phyloP scores from a whole-genome alignment of 805 yeast species.

The Candida caryicola region DNA sequence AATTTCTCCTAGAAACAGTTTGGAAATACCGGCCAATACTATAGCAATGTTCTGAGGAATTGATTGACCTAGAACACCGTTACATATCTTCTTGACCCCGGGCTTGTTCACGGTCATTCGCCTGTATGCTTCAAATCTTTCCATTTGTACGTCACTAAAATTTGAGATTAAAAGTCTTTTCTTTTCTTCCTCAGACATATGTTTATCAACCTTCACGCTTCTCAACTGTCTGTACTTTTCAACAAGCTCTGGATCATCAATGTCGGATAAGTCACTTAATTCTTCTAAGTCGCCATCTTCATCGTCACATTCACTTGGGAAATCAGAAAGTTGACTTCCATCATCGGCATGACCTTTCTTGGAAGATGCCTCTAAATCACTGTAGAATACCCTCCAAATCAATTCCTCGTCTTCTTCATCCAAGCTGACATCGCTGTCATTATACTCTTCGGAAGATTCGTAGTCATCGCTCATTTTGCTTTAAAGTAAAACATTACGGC shows the following conservation, averaged over 20 bases:
- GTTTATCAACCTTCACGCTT: slow-evolving; percentile 28
- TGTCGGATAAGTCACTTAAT: slow-evolving; percentile 30
- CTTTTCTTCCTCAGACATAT: slow-evolving; percentile 50
- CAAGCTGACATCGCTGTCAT: slow-evolving; percentile 35
- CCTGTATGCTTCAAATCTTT: slow-evolving; percentile 81
- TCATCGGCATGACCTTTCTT: slow-evolving; percentile 5
- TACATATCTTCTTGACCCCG: slow-evolving; percentile 78
- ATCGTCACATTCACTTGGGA: slow-evolving; percentile 15
- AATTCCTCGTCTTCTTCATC: slow-evolving; percentile 47
- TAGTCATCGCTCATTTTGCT: neutral
- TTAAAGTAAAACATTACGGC: too few species aligned
- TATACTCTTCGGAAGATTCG: slow-evolving; percentile 1
- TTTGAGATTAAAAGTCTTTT: slow-evolving; percentile 64
- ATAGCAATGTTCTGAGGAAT: slow-evolving; percentile 78
- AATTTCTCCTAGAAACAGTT: slow-evolving; percentile 86
- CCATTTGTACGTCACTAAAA: slow-evolving; percentile 79
- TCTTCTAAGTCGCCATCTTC: slow-evolving; percentile 23
- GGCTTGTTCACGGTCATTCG: slow-evolving; percentile 61
- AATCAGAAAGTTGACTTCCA: slow-evolving; percentile 12
- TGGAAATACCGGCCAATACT: slow-evolving; percentile 80
- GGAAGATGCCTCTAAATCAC: slow-evolving; percentile 18
- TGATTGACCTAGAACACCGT: slow-evolving; percentile 73
- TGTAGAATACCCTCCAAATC: slow-evolving; percentile 41
- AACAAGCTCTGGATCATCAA: slow-evolving; percentile 34
- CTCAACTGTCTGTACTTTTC: slow-evolving; percentile 27